phyloP scores from a whole-genome alignment of 2,329 filamentous ascomycete species.

The Sphaerulina vaccinii region DNA sequence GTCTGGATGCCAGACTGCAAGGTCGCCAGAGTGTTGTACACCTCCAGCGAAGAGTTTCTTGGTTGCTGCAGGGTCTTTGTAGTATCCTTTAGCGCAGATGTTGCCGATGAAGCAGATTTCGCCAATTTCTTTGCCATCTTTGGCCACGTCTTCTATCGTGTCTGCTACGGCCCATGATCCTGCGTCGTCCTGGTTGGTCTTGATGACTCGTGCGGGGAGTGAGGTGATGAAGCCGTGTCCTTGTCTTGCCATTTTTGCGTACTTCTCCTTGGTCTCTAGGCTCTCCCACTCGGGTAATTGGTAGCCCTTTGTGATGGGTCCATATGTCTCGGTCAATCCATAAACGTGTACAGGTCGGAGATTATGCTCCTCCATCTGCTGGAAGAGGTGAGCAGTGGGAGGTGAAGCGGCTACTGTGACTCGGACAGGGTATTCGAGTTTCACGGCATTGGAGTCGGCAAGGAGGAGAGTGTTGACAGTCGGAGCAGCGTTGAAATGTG shows the following conservation, averaged over 20 bases:
- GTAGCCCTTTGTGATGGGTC: conserved; percentile 93
- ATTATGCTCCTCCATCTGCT: conserved; percentile 87
- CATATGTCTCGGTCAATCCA: conserved; percentile 84
- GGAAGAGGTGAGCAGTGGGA: conserved; percentile 84
- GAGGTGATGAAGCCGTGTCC: conserved; percentile 87
- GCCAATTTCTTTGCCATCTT: conserved; percentile 72
- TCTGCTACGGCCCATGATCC: conserved; percentile 44
- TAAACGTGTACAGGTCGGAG: conserved; percentile 91
- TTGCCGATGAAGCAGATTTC: conserved; percentile 88
- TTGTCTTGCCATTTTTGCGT: conserved; percentile 86
- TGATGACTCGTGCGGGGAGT: conserved; percentile 77
- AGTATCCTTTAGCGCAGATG: conserved; percentile 88
- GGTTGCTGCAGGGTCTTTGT: conserved; percentile 84
- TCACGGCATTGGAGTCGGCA: conserved; percentile 70
- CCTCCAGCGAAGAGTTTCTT: conserved; percentile 83
- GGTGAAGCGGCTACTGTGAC: conserved; percentile 93
- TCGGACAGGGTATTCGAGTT: conserved; percentile 68
- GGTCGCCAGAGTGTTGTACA: conserved; percentile 81
- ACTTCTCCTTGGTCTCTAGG: conserved; percentile 73
- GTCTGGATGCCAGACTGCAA: conserved; percentile 91
- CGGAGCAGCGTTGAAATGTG: conserved; percentile 92
- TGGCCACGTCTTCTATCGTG: conserved; percentile 64
- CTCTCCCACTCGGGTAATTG: conserved; percentile 79
- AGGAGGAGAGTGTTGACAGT: conserved; percentile 95
- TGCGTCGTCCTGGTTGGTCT: conserved; percentile 62